Conservation (phyloP, 2,329 filamentous ascomycete species). For the Stachybotrys elegans region DNA sequence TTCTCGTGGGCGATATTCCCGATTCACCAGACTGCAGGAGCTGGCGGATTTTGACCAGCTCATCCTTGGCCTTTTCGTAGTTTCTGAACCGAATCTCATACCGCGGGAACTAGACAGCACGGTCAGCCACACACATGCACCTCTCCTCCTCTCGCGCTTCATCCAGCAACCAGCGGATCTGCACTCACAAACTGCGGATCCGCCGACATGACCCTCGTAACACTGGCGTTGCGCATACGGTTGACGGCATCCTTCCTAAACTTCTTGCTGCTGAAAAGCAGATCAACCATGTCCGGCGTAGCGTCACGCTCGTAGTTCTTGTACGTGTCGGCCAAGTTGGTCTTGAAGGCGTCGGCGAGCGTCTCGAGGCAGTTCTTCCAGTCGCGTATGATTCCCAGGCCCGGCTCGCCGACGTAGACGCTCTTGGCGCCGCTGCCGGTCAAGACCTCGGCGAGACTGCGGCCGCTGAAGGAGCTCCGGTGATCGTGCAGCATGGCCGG, state of each 20-base stretch:
- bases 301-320: conserved; percentile 38
- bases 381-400: conserved; percentile 34
- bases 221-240: conserved; percentile 40
- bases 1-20: conserved; percentile 32
- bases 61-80: conserved; percentile 38
- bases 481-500: conserved; percentile 25
- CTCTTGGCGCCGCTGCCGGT: conserved; percentile 17
- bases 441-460: conserved; percentile 26
- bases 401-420: conserved; percentile 22
- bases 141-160: too few relatives aligned
- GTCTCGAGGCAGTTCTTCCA: conserved; percentile 39
- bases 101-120: conserved; percentile 30
- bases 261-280: conserved; percentile 34
- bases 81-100: conserved; percentile 44
- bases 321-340: conserved; percentile 39
- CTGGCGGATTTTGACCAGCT: conserved; percentile 33
- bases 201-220: conserved; percentile 36
- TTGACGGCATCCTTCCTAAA: conserved; percentile 37
- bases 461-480: conserved; percentile 31
- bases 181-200: conserved; percentile 37
- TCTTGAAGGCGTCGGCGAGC: conserved; percentile 34
- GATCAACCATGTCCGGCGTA: conserved; percentile 36
- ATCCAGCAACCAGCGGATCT: too few relatives aligned
- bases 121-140: too few relatives aligned
- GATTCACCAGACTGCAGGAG: conserved; percentile 36